Evolutionary conservation across 83 land plant genomes (phyloP).

Genomic region (Isoetes engelmannii): DNA sequence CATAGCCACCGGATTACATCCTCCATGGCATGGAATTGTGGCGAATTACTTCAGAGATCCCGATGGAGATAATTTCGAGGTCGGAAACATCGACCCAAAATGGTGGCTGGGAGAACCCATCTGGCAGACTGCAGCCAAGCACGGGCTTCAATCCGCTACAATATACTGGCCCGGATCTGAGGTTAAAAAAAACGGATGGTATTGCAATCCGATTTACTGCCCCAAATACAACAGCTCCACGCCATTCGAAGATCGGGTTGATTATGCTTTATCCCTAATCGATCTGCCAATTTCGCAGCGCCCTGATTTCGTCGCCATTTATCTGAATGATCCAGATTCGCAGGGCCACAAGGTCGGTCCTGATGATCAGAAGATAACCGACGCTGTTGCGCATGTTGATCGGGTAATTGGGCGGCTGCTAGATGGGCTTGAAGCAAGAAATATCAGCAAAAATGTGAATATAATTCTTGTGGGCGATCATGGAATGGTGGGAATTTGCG

Average conservation of each 20-base stretch:
- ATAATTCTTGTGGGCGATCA: neutral
- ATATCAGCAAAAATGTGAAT: neutral
- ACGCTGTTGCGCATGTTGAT: neutral
- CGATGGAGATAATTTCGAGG: neutral
- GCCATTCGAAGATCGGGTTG: neutral
- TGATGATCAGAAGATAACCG: neutral
- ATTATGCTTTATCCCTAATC: neutral
- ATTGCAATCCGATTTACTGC: neutral
- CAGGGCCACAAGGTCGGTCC: neutral
- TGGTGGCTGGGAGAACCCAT: conserved; percentile 1
- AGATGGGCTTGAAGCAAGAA: neutral
- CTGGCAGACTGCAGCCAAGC: neutral
- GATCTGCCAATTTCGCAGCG: neutral
- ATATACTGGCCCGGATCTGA: neutral
- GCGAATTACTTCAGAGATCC: neutral
- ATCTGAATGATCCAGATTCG: neutral
- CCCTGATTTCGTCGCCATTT: neutral
- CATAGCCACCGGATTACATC: neutral
- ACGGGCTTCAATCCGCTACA: neutral
- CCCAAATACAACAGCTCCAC: neutral
- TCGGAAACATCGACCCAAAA: neutral
- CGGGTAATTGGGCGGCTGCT: neutral
- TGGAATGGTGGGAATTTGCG: neutral
- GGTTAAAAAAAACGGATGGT: neutral
- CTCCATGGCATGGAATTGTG: neutral